phyloP scores from a whole-genome alignment of 495 filamentous ascomycete species.

The Sabuloglossum arenarium region DNA sequence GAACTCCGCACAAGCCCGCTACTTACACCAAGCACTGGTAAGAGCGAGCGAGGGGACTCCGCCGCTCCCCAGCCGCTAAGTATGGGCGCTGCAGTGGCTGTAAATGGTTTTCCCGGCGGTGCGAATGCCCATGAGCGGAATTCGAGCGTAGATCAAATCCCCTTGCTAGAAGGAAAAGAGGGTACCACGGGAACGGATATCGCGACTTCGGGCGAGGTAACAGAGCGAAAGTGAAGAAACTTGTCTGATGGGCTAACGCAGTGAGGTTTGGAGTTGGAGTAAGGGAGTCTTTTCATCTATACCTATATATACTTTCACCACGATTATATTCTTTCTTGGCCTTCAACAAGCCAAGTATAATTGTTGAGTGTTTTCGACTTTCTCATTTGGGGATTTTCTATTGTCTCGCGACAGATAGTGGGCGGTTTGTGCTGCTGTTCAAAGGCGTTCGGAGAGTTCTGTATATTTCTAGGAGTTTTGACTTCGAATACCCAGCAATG shows the following conservation, averaged over 20 bases:
- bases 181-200: conserved; percentile 24
- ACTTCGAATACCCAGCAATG: neutral
- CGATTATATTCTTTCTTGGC: neutral
- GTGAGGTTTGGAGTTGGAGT: neutral
- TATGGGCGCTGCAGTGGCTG: neutral
- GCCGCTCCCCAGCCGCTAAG: conserved; percentile 7
- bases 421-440: neutral
- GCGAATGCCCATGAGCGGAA: conserved; percentile 7
- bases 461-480: neutral
- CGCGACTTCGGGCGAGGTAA: neutral
- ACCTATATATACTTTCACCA: neutral
- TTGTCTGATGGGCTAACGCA: neutral
- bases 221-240: neutral
- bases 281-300: neutral
- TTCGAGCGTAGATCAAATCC: conserved; percentile 30
- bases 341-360: neutral
- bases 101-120: neutral
- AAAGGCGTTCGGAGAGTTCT: neutral
- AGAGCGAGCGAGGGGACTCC: conserved; percentile 2
- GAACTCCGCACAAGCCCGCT: conserved; percentile 23
- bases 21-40: conserved; percentile 2
- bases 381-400: neutral
- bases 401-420: neutral
- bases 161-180: conserved; percentile 28
- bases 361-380: neutral